Evolutionary conservation across 768 basidiomycete species (phyloP), one percentile per base, ranked within the genome.

Genomic region (Kwoniella mangroviensis): DNA sequence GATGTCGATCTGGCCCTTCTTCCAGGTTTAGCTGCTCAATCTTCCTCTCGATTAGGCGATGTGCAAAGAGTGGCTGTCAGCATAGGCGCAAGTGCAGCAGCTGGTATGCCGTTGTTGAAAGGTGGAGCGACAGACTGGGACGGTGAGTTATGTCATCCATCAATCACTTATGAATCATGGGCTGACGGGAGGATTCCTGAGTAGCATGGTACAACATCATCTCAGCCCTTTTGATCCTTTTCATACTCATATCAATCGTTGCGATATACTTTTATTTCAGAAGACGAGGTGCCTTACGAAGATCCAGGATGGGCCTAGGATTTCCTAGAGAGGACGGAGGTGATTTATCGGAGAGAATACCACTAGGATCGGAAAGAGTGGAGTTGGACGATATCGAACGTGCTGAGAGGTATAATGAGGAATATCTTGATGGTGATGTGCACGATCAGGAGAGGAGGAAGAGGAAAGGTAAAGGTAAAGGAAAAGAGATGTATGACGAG

Each of bases 141-240:
- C 84, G 92, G 93, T 92, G 73, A 66, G 86, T 80, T 12, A 64
- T 58, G 12, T 5, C 24, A 42, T 22, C 65, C 40, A 60, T 34
- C 34, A 34, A 34, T 34, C 34, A 34, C 34, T 34, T 7, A 34
- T 34, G 34, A 34, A 34, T 34, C 34, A 34, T 34, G 34, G 34
- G 34, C 34, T 34, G 1, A 34, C 34, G 34, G 34, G 34, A 34
- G 34, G 34, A 34, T 34, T 5, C 9, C 34, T 34, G 34, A 34
- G 40, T 56, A 93, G 94, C 93, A n/a, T 95, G 94, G 82, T 97
- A 95, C 81, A 96, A 96, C 70, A 91, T 93, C 42, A 93, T 92
- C 12, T 94, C 93, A 0, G 92, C 91, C 1, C 89, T 91, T 3
- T 84, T 94, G n/a, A 89, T 96, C 24, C 86, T 98, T 51, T 79